These are phyloP conservation scores for Metarhizium humberi DNA, from an alignment of 2,329 filamentous ascomycete genomes.

Conservation along the genomic window DNA sequence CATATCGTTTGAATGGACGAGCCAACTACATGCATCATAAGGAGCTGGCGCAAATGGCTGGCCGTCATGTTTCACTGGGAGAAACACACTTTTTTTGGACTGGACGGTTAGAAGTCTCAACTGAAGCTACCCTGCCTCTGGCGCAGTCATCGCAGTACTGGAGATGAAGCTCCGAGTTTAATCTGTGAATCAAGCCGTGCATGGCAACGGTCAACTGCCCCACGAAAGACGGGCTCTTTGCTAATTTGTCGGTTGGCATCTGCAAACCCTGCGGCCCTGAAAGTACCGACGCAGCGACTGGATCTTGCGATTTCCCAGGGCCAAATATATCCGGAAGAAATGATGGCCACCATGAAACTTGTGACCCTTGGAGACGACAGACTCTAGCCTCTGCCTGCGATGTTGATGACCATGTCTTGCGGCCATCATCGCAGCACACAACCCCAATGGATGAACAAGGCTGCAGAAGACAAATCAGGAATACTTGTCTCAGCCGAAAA, in stretches of 20 bases:
- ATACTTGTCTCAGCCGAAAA: neutral
- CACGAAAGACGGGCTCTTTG: no score
- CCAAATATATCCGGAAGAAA: no score
- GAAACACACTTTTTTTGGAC: constrained; percentile 29
- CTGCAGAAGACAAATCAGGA: neutral
- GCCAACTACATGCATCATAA: constrained; percentile 15
- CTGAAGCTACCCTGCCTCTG: neutral
- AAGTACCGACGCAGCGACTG: no score
- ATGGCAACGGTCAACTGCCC: no score
- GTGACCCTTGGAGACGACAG: no score
- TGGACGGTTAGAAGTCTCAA: constrained; percentile 27
- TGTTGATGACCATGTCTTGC: no score
- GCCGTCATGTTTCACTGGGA: constrained; percentile 8
- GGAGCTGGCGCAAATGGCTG: constrained; percentile 5
- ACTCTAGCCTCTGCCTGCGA: no score
- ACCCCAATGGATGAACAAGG: neutral
- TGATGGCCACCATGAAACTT: no score
- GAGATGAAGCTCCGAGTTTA: neutral
- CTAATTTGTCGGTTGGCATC: no score
- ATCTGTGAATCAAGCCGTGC: no score
- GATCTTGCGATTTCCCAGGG: no score
- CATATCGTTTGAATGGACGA: constrained; percentile 25
- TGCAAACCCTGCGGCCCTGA: no score
- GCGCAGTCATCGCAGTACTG: neutral
- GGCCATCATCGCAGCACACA: neutral